Evolutionary conservation across 305 asterid species (phyloP).

Genomic region (Fraxinus platypoda): DNA sequence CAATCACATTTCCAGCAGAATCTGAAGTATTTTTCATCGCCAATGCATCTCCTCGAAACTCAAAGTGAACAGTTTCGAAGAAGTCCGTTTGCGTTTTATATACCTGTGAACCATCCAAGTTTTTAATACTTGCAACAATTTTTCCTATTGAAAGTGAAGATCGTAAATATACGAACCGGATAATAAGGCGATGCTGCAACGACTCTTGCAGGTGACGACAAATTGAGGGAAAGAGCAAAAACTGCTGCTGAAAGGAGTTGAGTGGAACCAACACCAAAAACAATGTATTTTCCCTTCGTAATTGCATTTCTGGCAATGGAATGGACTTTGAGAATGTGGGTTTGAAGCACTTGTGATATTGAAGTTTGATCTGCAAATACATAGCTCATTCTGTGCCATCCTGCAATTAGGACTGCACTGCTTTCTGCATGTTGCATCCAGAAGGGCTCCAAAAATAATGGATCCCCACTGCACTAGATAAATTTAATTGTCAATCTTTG

Average conservation of each 20-base stretch:
- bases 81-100: conserved; percentile 50
- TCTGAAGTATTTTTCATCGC: conserved; percentile 30
- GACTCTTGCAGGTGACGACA: conserved; percentile 49
- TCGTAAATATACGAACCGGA: conserved; percentile 36
- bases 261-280: conserved; percentile 69
- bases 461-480: conserved; percentile 56
- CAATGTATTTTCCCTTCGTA: conserved; percentile 44
- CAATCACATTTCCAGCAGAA: conserved; percentile 37
- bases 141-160: background rate
- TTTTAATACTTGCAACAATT: background rate
- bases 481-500: background rate
- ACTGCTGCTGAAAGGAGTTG: conserved; percentile 67
- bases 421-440: conserved; percentile 54
- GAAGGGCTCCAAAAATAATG: conserved; percentile 61
- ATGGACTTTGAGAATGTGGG: conserved; percentile 44
- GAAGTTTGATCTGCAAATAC: background rate
- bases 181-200: conserved; percentile 56
- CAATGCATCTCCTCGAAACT: conserved; percentile 51
- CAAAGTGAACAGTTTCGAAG: conserved; percentile 41
- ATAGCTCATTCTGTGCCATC: conserved; percentile 84
- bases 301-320: conserved; percentile 45
- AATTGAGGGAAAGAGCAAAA: conserved; percentile 52
- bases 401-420: conserved; percentile 55
- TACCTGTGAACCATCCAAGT: conserved; percentile 27
- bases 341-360: conserved; percentile 44